Evolutionary conservation across 1,284 basidiomycete species (phyloP).

Genomic region (Puccinia triticina): DNA sequence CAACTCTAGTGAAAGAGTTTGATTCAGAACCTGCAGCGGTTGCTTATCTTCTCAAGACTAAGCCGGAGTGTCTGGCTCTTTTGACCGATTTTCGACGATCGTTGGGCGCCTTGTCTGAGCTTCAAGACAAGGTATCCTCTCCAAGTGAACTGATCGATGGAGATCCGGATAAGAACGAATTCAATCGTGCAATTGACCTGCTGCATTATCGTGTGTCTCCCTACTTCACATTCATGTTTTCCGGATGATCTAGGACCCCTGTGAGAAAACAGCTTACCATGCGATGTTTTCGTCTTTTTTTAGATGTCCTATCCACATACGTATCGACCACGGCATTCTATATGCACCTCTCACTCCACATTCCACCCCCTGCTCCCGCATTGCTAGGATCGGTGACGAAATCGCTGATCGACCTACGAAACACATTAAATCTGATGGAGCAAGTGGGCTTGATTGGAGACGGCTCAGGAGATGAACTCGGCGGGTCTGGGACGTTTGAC

Average conservation of each 20-base stretch:
- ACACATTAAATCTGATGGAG: constrained; percentile 53
- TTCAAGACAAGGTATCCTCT: constrained; percentile 21
- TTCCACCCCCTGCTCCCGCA: constrained; percentile 15
- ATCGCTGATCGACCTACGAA: constrained; percentile 41
- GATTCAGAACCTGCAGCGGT: constrained; percentile 47
- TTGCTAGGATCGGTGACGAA: constrained; percentile 34
- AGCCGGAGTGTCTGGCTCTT: constrained; percentile 41
- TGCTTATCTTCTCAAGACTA: constrained; percentile 42
- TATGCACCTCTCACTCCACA: constrained; percentile 37
- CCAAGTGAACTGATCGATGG: not conserved
- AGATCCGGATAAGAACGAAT: constrained; percentile 14
- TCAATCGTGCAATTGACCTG: constrained; percentile 16
- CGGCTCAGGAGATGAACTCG: constrained; percentile 53
- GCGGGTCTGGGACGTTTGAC: constrained; percentile 8
- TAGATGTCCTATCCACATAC: constrained; percentile 46
- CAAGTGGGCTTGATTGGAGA: constrained; percentile 58
- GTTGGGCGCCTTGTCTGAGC: constrained; percentile 6
- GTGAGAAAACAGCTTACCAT: not conserved
- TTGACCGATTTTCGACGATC: constrained; percentile 40
- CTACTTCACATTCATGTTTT: not conserved
- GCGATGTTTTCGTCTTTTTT: not conserved
- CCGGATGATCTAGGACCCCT: not conserved
- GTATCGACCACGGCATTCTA: constrained; percentile 46
- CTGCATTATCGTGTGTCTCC: constrained; percentile 41
- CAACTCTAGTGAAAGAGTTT: constrained; percentile 28